These are phyloP conservation scores for Populus pruinosa DNA, from an alignment of 345 rosid genomes.

Conservation along the genomic window DNA sequence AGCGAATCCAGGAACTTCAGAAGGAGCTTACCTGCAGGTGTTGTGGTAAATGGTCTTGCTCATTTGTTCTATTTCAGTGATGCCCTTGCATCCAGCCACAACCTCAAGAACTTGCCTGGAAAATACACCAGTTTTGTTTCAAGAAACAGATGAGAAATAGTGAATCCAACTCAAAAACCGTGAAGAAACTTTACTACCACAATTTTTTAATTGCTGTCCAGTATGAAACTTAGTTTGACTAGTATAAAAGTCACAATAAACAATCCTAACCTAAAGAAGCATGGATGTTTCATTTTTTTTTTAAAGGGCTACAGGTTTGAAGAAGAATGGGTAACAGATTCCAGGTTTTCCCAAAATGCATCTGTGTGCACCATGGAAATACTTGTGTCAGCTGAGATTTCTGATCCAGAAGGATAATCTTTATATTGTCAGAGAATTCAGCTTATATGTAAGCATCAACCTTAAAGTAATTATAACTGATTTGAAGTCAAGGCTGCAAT, in stretches of 20 bases:
- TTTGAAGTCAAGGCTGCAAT: background rate
- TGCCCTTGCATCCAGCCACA: slow-evolving; percentile 82
- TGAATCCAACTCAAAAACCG: background rate
- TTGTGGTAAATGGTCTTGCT: slow-evolving; percentile 74
- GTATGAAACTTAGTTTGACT: background rate
- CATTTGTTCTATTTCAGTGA: slow-evolving; percentile 53
- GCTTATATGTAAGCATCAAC: background rate
- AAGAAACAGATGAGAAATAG: background rate
- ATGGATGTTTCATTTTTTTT: background rate
- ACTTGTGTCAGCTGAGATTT: background rate
- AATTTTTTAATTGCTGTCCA: background rate
- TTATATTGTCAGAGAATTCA: background rate
- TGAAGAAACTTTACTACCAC: background rate
- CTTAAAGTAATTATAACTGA: background rate
- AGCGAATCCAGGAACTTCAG: background rate
- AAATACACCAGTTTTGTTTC: slow-evolving; percentile 5
- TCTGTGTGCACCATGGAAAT: background rate
- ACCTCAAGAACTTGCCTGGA: slow-evolving; percentile 94
- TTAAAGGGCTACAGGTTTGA: background rate
- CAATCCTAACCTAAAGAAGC: background rate
- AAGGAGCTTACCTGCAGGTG: slow-evolving; percentile 67
- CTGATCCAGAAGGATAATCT: background rate
- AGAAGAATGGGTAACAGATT: background rate
- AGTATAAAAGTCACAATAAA: background rate
- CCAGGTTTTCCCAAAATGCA: background rate